phyloP scores from a whole-genome alignment of 139 green algal species.

The Trebouxia sp. region DNA sequence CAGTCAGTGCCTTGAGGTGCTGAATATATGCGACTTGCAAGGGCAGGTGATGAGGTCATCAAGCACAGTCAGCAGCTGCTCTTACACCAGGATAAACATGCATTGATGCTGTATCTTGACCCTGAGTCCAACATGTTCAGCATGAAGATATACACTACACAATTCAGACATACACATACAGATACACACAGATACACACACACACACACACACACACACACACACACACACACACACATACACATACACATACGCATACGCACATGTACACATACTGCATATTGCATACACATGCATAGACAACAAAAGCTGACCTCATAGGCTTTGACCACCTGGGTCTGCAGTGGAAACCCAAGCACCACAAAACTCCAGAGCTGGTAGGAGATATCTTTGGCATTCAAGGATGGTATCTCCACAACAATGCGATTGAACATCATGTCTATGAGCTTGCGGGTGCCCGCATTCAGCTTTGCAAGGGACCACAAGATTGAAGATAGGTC shows the following conservation, averaged over 20 bases:
- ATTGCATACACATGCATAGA: not conserved
- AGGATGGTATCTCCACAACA: not conserved
- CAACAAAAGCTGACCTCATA: not conserved
- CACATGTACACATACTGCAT: not conserved
- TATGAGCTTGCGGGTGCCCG: slow-evolving; percentile 1
- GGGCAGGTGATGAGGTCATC: too few relatives aligned
- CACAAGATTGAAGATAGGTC: not conserved
- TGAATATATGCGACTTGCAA: too few relatives aligned
- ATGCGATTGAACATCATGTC: not conserved
- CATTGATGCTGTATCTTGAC: too few relatives aligned
- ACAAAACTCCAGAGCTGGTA: slow-evolving; percentile 10
- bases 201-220: too few relatives aligned
- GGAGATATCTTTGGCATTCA: slow-evolving; percentile 12
- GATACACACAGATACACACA: too few relatives aligned
- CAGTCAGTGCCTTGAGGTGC: too few relatives aligned
- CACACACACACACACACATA: too few relatives aligned
- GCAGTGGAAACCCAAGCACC: not conserved
- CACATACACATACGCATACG: not conserved
- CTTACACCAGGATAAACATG: too few relatives aligned
- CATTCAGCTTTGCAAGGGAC: slow-evolving; percentile 9
- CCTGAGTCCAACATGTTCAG: too few relatives aligned
- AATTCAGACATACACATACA: too few relatives aligned
- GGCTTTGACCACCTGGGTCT: not conserved
- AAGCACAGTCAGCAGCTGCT: too few relatives aligned
- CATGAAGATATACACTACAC: too few relatives aligned